Evolutionary conservation across 345 rosid genomes (phyloP).

Genomic region (Physaria fendleri): DNA sequence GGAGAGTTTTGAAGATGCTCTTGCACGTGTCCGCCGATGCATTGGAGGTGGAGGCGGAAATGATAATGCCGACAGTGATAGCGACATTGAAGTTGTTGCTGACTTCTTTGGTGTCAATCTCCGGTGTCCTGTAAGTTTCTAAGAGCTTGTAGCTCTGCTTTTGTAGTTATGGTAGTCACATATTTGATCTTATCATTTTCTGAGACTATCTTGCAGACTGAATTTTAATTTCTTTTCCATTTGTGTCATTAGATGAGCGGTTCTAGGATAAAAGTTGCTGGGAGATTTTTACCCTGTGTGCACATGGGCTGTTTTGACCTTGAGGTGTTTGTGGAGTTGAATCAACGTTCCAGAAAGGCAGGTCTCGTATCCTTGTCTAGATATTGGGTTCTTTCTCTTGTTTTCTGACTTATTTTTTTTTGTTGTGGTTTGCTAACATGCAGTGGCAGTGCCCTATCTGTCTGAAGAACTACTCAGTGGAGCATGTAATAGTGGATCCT

Average conservation of each 20-base stretch:
- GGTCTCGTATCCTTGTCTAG: constrained; percentile 22
- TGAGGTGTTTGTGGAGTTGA: constrained; percentile 87
- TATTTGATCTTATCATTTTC: too few relatives aligned
- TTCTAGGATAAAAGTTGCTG: constrained; percentile 92
- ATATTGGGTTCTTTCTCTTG: not conserved
- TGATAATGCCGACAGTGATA: constrained; percentile 84
- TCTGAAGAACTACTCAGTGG: constrained; percentile 83
- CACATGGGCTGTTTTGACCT: constrained; percentile 99
- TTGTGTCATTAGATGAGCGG: constrained; percentile 77
- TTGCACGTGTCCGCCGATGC: constrained; percentile 72
- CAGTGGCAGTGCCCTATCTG: constrained; percentile 99
- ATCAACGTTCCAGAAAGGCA: constrained; percentile 98
- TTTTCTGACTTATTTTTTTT: constrained; percentile 15
- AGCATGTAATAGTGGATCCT: constrained; percentile 71
- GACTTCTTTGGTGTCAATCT: constrained; percentile 75
- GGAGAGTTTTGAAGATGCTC: constrained; percentile 75
- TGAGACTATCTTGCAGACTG: too few relatives aligned
- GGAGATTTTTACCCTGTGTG: constrained; percentile 82
- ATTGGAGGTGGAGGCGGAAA: constrained; percentile 73
- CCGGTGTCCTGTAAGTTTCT: constrained; percentile 99
- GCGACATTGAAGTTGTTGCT: constrained; percentile 97
- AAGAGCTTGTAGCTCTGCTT: too few relatives aligned
- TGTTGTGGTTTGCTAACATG: constrained; percentile 17
- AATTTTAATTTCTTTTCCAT: not conserved
- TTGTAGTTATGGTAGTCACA: too few relatives aligned